Conservation (phyloP, 2,329 filamentous ascomycete species). For the Phyllachora maydis region DNA sequence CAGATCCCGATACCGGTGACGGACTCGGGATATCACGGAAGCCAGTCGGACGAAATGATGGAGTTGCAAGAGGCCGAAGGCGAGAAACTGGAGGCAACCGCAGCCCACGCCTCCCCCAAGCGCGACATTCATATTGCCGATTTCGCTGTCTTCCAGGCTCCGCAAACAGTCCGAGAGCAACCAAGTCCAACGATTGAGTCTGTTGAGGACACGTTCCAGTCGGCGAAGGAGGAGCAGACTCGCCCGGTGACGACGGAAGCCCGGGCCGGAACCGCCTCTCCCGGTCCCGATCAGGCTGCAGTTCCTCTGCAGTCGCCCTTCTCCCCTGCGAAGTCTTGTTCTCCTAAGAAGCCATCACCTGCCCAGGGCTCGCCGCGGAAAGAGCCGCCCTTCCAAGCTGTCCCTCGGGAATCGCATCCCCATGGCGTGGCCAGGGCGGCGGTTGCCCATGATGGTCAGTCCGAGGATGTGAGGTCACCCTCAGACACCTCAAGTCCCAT, state of each 20-base stretch:
- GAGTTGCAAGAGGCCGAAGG: conserved; percentile 12
- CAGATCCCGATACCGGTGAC: conserved; percentile 14
- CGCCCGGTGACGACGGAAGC: conserved; percentile 5
- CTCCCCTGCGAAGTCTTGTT: conserved; percentile 3
- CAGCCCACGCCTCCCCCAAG: too few relatives aligned
- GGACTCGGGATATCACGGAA: conserved; percentile 57
- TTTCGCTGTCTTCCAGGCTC: conserved; percentile 2
- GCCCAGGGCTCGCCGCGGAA: conserved; percentile 7
- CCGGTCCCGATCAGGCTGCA: too few relatives aligned
- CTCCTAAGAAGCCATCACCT: conserved; percentile 7
- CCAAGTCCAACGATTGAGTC: conserved; percentile 11
- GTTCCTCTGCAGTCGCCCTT: too few relatives aligned
- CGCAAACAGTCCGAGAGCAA: conserved; percentile 4
- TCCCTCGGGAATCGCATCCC: conserved; percentile 3
- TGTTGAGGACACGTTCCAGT: conserved; percentile 17
- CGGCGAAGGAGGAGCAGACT: conserved; percentile 22
- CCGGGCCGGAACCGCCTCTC: too few relatives aligned
- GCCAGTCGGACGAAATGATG: conserved; percentile 34
- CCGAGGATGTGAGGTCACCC: conserved; percentile 21
- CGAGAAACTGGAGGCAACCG: conserved; percentile 2
- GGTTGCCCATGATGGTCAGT: conserved; percentile 21
- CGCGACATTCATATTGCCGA: conserved; percentile 3
- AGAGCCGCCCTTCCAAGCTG: not conserved
- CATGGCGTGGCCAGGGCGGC: conserved; percentile 2
- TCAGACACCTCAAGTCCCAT: conserved; percentile 57